Percentiles rank a stretch among this genome's conserved stretches.
phyloP scores from a whole-genome alignment of 257 asterid genomes.

The Orobanche coerulescens region DNA sequence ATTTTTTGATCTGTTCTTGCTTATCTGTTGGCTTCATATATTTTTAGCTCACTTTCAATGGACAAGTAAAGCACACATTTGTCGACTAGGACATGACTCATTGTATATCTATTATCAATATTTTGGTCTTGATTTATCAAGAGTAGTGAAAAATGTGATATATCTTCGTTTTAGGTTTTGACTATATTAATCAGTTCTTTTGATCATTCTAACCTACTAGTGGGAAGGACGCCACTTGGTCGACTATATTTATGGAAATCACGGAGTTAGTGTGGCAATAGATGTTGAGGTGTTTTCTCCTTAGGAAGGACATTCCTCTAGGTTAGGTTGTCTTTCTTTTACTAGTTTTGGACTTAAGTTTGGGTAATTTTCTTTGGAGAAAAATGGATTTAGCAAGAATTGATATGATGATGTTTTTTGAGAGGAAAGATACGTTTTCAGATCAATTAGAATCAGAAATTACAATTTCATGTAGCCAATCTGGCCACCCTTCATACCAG shows the following conservation, averaged over 20 bases:
- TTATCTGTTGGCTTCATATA: not conserved
- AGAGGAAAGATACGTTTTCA: too few relatives aligned
- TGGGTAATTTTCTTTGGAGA: not conserved
- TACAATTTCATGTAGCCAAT: too few relatives aligned
- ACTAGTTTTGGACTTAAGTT: not conserved
- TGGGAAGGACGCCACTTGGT: not conserved
- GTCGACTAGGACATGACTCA: conserved; percentile 6
- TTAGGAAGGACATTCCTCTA: not conserved
- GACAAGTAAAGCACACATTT: conserved; percentile 10
- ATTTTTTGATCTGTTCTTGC: too few relatives aligned
- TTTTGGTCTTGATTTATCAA: not conserved
- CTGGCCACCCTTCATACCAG: too few relatives aligned
- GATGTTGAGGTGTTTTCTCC: not conserved
- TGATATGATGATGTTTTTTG: not conserved
- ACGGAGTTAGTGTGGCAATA: not conserved
- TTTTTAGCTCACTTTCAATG: conserved; percentile 4
- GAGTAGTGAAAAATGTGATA: not conserved
- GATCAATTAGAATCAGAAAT: too few relatives aligned
- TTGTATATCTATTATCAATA: not conserved
- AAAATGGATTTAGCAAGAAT: not conserved
- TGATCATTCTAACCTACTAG: not conserved
- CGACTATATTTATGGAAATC: not conserved
- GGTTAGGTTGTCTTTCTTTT: not conserved
- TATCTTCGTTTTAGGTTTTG: not conserved
- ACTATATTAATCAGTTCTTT: not conserved